phyloP scores from a whole-genome alignment of 495 filamentous ascomycete genomes.

The Penicillium argentinense region DNA sequence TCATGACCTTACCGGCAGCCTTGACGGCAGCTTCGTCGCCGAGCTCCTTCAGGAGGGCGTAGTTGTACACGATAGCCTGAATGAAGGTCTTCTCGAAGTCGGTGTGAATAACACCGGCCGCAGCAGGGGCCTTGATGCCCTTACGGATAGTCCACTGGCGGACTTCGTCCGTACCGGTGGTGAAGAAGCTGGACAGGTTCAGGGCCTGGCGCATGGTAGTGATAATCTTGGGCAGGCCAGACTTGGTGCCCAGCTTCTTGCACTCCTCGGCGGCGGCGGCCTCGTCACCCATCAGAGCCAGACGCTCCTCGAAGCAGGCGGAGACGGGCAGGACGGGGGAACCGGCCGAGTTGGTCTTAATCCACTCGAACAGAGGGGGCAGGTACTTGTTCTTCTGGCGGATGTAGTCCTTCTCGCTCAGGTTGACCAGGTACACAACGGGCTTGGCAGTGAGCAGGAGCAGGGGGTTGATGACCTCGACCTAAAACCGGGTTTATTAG shows the following conservation, averaged over 20 bases:
- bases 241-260: constrained; percentile 84
- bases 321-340: constrained; percentile 94
- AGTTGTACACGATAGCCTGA: constrained; percentile 91
- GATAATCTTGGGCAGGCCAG: constrained; percentile 88
- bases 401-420: constrained; percentile 96
- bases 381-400: constrained; percentile 99
- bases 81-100: constrained; percentile 99
- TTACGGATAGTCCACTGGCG: constrained; percentile 98
- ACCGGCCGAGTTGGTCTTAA: constrained; percentile 83
- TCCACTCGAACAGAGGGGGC: constrained; percentile 86
- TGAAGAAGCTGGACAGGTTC: constrained; percentile 94
- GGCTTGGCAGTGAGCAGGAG: constrained; percentile 96
- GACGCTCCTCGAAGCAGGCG: constrained; percentile 85
- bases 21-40: constrained; percentile 88
- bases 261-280: constrained; percentile 82
- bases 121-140: constrained; percentile 94
- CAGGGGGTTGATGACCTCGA: constrained; percentile 96
- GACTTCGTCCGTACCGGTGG: constrained; percentile 93
- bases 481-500: constrained; percentile 51
- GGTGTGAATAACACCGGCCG: constrained; percentile 96
- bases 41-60: constrained; percentile 70
- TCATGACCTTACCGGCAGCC: constrained; percentile 93
- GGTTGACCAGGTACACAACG: constrained; percentile 94
- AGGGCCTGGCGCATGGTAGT: constrained; percentile 91
- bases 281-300: constrained; percentile 74